These are phyloP conservation scores for Annona cherimola DNA, from an alignment of 164 flowering plant species.

Conservation along the genomic window DNA sequence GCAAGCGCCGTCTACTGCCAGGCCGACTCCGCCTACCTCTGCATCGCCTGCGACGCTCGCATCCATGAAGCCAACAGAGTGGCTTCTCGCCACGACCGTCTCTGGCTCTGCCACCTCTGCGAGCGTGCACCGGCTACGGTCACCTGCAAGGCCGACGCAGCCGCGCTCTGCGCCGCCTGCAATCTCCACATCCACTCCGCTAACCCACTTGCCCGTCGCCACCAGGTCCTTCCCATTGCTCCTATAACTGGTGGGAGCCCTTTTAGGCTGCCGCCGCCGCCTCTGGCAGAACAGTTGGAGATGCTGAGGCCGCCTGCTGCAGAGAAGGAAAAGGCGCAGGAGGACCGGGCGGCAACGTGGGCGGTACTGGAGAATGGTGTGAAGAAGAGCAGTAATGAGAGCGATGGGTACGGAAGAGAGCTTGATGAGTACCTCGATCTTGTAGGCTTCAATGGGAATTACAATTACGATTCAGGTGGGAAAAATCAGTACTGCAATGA, in stretches of 20 bases:
- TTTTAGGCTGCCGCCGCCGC: constrained; percentile 15
- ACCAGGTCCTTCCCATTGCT: constrained; percentile 39
- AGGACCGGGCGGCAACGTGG: constrained; percentile 73
- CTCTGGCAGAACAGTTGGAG: not conserved
- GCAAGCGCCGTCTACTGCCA: constrained; percentile 60
- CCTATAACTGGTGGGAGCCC: constrained; percentile 31
- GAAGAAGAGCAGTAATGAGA: constrained; percentile 19
- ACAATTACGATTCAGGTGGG: constrained; percentile 24
- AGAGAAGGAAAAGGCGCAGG: constrained; percentile 35
- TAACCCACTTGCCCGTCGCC: constrained; percentile 80
- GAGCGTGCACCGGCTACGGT: constrained; percentile 74
- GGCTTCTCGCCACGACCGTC: constrained; percentile 13
- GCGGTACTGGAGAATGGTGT: constrained; percentile 43
- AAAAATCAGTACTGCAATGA: not conserved
- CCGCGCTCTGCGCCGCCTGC: constrained; percentile 65
- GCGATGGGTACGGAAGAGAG: constrained; percentile 45
- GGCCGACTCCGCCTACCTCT: constrained; percentile 61
- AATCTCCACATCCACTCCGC: constrained; percentile 81
- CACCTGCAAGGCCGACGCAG: constrained; percentile 84
- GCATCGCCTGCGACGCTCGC: constrained; percentile 55
- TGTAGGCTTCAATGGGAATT: constrained; percentile 32
- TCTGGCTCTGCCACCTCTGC: constrained; percentile 82
- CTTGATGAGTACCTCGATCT: constrained; percentile 71
- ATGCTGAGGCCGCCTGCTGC: constrained; percentile 14
- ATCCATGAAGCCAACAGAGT: constrained; percentile 33